Evolutionary conservation across 139 green algal genomes (phyloP).

Genomic region (Raphidocelis subcapitata): DNA sequence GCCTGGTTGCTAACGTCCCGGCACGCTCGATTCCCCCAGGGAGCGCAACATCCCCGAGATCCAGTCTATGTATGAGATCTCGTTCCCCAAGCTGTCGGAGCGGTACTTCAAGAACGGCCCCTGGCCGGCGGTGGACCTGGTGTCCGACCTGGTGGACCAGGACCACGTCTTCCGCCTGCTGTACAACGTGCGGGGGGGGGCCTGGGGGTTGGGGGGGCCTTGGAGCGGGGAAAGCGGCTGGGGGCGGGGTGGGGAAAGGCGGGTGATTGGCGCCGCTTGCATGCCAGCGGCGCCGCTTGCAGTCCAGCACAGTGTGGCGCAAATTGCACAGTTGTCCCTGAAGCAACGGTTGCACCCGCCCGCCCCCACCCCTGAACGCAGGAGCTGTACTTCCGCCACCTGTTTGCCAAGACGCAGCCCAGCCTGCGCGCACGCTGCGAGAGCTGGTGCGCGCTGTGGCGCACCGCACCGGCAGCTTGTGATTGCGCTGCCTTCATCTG

Average conservation of each 20-base stretch:
- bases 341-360: not conserved
- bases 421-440: slow-evolving; percentile 70
- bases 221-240: no score
- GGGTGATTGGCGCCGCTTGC: no score
- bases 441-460: slow-evolving; percentile 30
- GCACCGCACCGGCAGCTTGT: no score
- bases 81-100: slow-evolving; percentile 93
- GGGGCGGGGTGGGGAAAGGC: no score
- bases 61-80: slow-evolving; percentile 94
- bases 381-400: slow-evolving; percentile 97
- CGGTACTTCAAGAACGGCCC: slow-evolving; percentile 90
- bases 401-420: slow-evolving; percentile 83
- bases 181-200: slow-evolving; percentile 79
- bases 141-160: slow-evolving; percentile 87
- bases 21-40: no score
- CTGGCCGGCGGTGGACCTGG: slow-evolving; percentile 87
- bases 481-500: no score
- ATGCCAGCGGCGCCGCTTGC: no score
- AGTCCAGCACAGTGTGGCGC: no score
- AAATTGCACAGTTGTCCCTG: no score
- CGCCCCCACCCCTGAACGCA: slow-evolving; percentile 19
- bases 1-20: no score
- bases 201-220: no score
- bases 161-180: slow-evolving; percentile 99
- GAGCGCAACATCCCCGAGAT: slow-evolving; percentile 98